These are phyloP conservation scores for Fusarium papillatum DNA, from an alignment of 2,329 filamentous ascomycete species.

Conservation along the genomic window DNA sequence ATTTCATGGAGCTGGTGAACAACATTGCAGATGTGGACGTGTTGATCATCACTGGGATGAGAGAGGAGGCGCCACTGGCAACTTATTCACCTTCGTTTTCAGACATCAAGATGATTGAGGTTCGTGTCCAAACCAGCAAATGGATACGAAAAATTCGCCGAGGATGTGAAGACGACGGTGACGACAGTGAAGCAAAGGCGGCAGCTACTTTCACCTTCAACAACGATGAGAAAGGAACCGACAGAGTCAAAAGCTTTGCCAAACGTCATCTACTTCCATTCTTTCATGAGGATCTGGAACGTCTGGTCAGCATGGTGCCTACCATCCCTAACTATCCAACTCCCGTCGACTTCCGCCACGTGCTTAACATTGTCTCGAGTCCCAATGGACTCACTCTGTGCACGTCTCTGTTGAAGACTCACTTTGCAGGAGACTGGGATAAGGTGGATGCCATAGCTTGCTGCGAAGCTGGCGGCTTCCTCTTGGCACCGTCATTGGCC, in stretches of 20 bases:
- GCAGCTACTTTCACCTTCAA: conserved; percentile 60
- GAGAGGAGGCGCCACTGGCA: conserved; percentile 70
- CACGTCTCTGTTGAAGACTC: conserved; percentile 60
- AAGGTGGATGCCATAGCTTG: conserved; percentile 59
- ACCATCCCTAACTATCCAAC: conserved; percentile 63
- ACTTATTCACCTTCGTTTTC: conserved; percentile 64
- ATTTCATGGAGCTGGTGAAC: conserved; percentile 63
- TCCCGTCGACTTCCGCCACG: conserved; percentile 67
- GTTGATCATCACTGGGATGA: conserved; percentile 73
- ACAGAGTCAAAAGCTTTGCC: conserved; percentile 57
- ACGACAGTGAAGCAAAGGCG: background rate
- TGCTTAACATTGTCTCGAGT: conserved; percentile 68
- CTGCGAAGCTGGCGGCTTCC: conserved; percentile 70
- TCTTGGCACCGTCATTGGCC: conserved; percentile 67
- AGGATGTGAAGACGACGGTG: conserved; percentile 30
- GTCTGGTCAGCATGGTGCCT: conserved; percentile 64
- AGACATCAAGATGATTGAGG: conserved; percentile 65
- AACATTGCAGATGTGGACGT: conserved; percentile 61
- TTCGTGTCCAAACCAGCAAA: conserved; percentile 59
- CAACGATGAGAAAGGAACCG: conserved; percentile 61
- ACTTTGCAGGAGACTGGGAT: conserved; percentile 62
- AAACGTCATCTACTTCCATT: conserved; percentile 58
- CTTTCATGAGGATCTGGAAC: conserved; percentile 59
- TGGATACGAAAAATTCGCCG: conserved; percentile 53
- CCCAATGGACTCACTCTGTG: conserved; percentile 64